Conservation (phyloP, 306 rosid species). For the Quercus gilva region DNA sequence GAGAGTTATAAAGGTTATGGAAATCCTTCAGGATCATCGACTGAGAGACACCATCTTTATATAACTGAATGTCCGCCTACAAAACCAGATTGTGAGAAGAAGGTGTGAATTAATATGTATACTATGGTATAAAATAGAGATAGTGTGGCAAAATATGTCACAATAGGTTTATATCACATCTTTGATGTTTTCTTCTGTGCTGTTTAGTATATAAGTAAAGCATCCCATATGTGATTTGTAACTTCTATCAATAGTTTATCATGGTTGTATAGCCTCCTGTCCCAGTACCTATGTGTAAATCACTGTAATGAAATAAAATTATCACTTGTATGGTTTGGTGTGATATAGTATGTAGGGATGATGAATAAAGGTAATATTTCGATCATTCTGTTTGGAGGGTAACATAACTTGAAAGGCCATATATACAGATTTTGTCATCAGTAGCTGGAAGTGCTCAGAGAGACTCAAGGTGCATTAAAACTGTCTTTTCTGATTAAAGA, state of each 20-base stretch:
- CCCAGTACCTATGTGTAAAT: not conserved
- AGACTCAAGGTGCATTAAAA: too few relatives aligned
- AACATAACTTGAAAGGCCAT: too few relatives aligned
- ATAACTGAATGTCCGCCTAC: slow-evolving; percentile 10
- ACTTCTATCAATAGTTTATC: not conserved
- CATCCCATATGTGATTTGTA: not conserved
- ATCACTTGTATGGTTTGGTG: not conserved
- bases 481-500: too few relatives aligned
- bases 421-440: too few relatives aligned
- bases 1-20: slow-evolving; percentile 15
- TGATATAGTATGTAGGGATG: too few relatives aligned
- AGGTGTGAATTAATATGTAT: not conserved
- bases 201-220: not conserved
- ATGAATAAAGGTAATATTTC: too few relatives aligned
- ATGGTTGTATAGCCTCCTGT: not conserved
- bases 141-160: not conserved
- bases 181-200: not conserved
- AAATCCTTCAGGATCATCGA: slow-evolving; percentile 11
- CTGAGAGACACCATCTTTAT: slow-evolving; percentile 15
- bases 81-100: not conserved
- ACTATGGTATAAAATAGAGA: not conserved
- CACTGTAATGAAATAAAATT: not conserved
- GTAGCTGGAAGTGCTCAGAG: too few relatives aligned
- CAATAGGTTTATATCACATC: not conserved
- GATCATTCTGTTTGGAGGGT: too few relatives aligned